These are phyloP conservation scores for Tylopilus cervinicoccineus DNA, from an alignment of 768 basidiomycete genomes.

Conservation along the genomic window DNA sequence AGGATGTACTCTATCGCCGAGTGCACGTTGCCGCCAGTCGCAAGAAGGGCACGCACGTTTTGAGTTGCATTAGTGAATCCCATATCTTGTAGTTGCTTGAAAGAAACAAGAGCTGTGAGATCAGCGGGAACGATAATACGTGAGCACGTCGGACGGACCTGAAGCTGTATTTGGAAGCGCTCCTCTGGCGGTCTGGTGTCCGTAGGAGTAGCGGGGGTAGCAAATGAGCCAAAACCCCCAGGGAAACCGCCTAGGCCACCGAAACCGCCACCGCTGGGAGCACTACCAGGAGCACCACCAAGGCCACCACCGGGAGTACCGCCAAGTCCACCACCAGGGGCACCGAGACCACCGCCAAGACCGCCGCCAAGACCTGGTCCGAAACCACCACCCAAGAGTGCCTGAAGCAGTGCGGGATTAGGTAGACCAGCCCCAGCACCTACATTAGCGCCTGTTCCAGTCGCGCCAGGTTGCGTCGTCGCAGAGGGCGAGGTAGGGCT, in stretches of 20 bases:
- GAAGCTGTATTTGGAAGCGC: slow-evolving; percentile 83
- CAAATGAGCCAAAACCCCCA: slow-evolving; percentile 23
- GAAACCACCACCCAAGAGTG: slow-evolving; percentile 6
- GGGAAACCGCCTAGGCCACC: slow-evolving; percentile 31
- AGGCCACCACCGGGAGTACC: not conserved
- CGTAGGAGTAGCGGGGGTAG: slow-evolving; percentile 39
- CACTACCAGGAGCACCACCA: not conserved
- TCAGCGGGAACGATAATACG: not conserved
- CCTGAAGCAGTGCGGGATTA: slow-evolving; percentile 44
- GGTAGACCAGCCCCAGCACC: slow-evolving; percentile 18
- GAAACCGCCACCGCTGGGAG: slow-evolving; percentile 9
- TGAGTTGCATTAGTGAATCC: slow-evolving; percentile 86
- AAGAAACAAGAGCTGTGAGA: not conserved
- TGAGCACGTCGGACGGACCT: slow-evolving; percentile 39
- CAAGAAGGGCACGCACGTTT: slow-evolving; percentile 86
- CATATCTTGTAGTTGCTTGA: slow-evolving; percentile 91
- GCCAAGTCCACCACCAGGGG: not conserved
- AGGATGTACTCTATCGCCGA: slow-evolving; percentile 92
- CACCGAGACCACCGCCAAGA: no score
- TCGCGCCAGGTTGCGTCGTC: slow-evolving; percentile 16
- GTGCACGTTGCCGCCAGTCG: slow-evolving; percentile 91
- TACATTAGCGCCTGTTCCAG: slow-evolving; percentile 20
- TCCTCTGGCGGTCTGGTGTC: slow-evolving; percentile 84
- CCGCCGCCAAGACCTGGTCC: slow-evolving; percentile 8
- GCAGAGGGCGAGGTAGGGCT: slow-evolving; percentile 20